Evolutionary conservation across 208 protist species (phyloP).

Genomic region (Leishmania tropica): DNA sequence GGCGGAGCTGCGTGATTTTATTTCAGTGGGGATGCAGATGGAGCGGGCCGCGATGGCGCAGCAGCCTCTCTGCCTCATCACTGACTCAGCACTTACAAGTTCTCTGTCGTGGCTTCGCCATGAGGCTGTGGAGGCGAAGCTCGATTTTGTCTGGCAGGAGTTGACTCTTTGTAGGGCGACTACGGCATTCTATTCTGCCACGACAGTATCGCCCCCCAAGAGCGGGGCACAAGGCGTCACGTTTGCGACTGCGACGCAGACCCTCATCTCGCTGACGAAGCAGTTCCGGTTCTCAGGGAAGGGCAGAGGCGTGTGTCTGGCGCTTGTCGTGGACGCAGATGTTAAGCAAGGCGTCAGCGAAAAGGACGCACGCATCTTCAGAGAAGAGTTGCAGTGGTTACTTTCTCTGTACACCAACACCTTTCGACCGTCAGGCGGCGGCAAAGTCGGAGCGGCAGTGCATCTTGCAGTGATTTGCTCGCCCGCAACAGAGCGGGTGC

Average conservation of each 20-base stretch:
- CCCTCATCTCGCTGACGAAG: slow-evolving; percentile 11
- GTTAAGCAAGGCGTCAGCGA: background rate
- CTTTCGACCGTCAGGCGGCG: background rate
- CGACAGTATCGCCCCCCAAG: background rate
- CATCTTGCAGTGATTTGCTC: slow-evolving; percentile 35
- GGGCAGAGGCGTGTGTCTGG: slow-evolving; percentile 16
- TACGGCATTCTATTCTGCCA: background rate
- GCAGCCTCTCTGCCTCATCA: slow-evolving; percentile 31
- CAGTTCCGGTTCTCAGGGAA: slow-evolving; percentile 5
- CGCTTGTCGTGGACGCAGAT: slow-evolving; percentile 21
- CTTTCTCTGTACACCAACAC: slow-evolving; percentile 16
- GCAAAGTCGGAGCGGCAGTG: slow-evolving; percentile 5
- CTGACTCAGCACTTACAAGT: slow-evolving; percentile 11
- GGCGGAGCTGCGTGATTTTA: background rate
- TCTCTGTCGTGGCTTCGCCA: slow-evolving; percentile 24
- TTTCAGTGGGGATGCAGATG: slow-evolving; percentile 18
- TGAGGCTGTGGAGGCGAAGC: slow-evolving; percentile 19
- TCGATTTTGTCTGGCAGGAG: slow-evolving; percentile 24
- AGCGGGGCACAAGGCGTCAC: background rate
- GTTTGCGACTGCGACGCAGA: slow-evolving; percentile 9
- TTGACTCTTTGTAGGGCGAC: slow-evolving; percentile 16
- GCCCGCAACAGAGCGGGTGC: slow-evolving; percentile 16
- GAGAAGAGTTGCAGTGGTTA: slow-evolving; percentile 20
- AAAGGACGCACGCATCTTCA: slow-evolving; percentile 6
- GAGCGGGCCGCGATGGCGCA: slow-evolving; percentile 14